phyloP scores from a whole-genome alignment of 2,329 filamentous ascomycete species.

The Cordyceps javanica region DNA sequence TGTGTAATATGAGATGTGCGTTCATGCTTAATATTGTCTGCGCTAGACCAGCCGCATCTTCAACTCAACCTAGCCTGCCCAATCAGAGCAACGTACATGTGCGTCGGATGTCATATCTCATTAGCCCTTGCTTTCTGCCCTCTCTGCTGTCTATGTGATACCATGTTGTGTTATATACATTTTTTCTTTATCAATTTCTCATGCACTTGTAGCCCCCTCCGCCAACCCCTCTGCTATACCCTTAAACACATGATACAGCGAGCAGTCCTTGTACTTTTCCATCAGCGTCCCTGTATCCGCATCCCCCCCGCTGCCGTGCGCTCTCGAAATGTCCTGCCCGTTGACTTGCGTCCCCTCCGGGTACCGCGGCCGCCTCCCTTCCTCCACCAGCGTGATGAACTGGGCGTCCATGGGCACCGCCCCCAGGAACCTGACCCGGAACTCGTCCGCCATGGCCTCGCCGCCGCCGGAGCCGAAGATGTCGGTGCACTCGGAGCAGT shows the following conservation, averaged over 20 bases:
- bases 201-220: constrained; percentile 18
- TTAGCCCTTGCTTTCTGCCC: background rate
- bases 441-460: constrained; percentile 80
- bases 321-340: constrained; percentile 46
- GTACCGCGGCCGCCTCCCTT: constrained; percentile 57
- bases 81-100: too few species aligned
- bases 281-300: constrained; percentile 43
- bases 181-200: background rate
- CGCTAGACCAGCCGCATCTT: too few species aligned
- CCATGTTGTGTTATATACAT: background rate
- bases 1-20: too few species aligned
- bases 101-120: background rate
- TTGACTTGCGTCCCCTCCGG: constrained; percentile 60
- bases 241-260: constrained; percentile 62
- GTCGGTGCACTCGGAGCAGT: constrained; percentile 81
- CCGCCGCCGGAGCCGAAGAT: constrained; percentile 91
- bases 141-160: background rate
- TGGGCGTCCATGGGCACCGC: constrained; percentile 88
- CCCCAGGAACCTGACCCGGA: constrained; percentile 76
- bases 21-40: too few species aligned
- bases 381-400: constrained; percentile 83
- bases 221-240: constrained; percentile 48
- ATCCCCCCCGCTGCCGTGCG: constrained; percentile 20
- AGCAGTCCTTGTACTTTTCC: constrained; percentile 68
- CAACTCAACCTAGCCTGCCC: too few species aligned